These are phyloP conservation scores for Brasenia schreberi DNA, from an alignment of 164 flowering plant species.

Conservation along the genomic window DNA sequence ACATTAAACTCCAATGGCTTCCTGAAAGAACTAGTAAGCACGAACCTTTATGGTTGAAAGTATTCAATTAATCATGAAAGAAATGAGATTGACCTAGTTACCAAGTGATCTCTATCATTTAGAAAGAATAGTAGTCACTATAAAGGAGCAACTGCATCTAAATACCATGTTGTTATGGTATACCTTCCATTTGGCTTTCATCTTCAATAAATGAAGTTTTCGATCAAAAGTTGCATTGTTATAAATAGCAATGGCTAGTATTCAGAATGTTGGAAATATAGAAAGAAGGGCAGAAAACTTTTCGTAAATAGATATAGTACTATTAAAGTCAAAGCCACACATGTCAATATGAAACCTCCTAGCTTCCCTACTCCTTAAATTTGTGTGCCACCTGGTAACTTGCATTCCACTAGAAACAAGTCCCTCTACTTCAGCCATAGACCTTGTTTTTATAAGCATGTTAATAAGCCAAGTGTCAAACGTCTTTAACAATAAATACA, in stretches of 20 bases:
- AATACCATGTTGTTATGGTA: conserved; percentile 26
- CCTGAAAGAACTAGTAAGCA: no score
- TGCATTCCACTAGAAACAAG: conserved; percentile 68
- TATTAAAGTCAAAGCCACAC: conserved; percentile 86
- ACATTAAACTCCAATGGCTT: no score
- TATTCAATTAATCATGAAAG: no score
- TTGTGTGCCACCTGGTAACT: conserved; percentile 75
- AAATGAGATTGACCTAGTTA: neutral
- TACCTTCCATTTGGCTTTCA: conserved; percentile 90
- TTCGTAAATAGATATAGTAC: conserved; percentile 54
- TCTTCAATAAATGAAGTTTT: conserved; percentile 75
- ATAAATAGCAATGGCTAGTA: no score
- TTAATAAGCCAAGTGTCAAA: conserved; percentile 84
- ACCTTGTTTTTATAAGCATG: conserved; percentile 22
- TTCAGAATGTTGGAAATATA: no score
- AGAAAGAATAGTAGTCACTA: neutral
- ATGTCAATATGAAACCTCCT: conserved; percentile 66
- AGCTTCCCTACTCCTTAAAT: conserved; percentile 14
- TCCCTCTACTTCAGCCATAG: conserved; percentile 35
- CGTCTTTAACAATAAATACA: conserved; percentile 37
- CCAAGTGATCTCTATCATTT: neutral
- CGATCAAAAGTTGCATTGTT: conserved; percentile 17
- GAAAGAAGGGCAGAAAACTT: no score
- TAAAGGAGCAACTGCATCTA: conserved; percentile 19
- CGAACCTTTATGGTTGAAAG: no score